Evolutionary conservation across 176 grass and related monocot species (phyloP).

Genomic region (Carex pumila): DNA sequence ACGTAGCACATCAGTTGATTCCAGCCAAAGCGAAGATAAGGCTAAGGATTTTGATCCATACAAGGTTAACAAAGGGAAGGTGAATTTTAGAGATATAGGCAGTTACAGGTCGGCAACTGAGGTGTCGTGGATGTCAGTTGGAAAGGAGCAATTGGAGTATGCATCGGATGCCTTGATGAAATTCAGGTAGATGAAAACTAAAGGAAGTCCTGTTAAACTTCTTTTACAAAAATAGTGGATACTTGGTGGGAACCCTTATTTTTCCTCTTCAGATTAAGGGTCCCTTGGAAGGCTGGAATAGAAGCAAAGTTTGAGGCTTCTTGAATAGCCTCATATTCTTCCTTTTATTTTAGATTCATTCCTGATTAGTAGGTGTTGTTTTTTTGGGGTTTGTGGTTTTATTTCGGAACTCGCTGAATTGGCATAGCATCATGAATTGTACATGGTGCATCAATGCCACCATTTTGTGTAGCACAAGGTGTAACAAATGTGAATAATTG

Average conservation of each 20-base stretch:
- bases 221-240: not conserved
- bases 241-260: not conserved
- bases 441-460: not conserved
- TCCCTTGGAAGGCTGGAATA: not conserved
- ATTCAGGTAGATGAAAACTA: constrained; percentile 56
- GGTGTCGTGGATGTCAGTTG: constrained; percentile 97
- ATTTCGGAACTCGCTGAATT: not conserved
- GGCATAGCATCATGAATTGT: not conserved
- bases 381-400: not conserved
- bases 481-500: not conserved
- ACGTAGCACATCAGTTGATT: constrained; percentile 52
- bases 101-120: constrained; percentile 53
- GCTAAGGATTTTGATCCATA: constrained; percentile 61
- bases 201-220: not conserved
- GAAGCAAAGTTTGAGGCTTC: not conserved
- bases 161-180: constrained; percentile 85
- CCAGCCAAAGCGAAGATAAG: constrained; percentile 39
- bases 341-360: constrained; percentile 3
- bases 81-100: constrained; percentile 64
- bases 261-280: not conserved
- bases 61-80: constrained; percentile 65
- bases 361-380: constrained; percentile 1
- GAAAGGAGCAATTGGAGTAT: constrained; percentile 95
- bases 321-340: not conserved
- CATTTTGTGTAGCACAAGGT: not conserved